These are phyloP conservation scores for Dactylis glomerata DNA, from an alignment of 176 grass and related monocot species.

Conservation along the genomic window DNA sequence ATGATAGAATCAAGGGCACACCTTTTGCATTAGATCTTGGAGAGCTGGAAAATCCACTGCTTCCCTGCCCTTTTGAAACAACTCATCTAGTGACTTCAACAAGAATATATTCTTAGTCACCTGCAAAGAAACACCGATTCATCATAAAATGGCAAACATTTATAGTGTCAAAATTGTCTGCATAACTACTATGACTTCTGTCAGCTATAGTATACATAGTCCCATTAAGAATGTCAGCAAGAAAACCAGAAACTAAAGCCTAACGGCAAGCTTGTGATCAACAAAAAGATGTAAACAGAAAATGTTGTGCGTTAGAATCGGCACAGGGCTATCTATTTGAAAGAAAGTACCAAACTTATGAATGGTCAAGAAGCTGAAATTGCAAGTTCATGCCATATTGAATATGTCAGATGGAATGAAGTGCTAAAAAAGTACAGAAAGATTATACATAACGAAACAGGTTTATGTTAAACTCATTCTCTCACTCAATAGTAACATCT, in stretches of 20 bases:
- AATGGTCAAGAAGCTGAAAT: neutral
- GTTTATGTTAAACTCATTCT: neutral
- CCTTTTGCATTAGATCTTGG: slow-evolving; percentile 65
- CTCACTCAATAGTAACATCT: neutral
- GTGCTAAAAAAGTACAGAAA: neutral
- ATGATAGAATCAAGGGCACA: slow-evolving; percentile 25
- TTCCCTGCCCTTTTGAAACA: slow-evolving; percentile 67
- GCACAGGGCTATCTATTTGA: neutral
- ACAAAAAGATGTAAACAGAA: neutral
- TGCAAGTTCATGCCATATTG: neutral
- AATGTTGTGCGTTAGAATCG: neutral
- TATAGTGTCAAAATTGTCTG: neutral
- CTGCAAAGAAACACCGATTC: slow-evolving; percentile 40
- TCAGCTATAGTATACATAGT: neutral
- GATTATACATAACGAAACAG: neutral
- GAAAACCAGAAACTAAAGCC: neutral
- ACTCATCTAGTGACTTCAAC: slow-evolving; percentile 67
- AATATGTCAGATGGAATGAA: neutral
- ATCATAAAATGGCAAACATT: neutral
- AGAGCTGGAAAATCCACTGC: slow-evolving; percentile 64
- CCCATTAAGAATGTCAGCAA: neutral
- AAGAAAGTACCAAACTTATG: neutral
- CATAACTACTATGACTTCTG: neutral
- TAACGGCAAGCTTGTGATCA: neutral
- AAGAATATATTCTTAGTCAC: slow-evolving; percentile 75